phyloP scores from a whole-genome alignment of 2,329 filamentous ascomycete species.

The Drechslera avenae region DNA sequence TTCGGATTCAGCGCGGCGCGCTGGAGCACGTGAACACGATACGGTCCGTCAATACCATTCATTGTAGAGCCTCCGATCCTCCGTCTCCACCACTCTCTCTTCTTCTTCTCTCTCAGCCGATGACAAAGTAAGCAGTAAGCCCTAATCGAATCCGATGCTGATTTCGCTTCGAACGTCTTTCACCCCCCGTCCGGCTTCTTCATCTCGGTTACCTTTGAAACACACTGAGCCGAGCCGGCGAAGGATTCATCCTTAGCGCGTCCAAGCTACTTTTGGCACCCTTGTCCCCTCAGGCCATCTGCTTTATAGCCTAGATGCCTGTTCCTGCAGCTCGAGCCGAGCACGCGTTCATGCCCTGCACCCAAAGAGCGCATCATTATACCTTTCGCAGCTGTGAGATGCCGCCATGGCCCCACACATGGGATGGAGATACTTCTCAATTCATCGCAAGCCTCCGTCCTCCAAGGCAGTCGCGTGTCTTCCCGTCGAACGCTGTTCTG shows the following conservation, averaged over 20 bases:
- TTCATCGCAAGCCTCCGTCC: constrained; percentile 5
- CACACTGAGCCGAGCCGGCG: constrained; percentile 4
- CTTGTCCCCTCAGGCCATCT: background rate
- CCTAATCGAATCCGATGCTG: background rate
- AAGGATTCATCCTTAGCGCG: constrained; percentile 1
- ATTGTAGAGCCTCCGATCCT: background rate
- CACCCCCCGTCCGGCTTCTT: background rate
- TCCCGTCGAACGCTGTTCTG: constrained; percentile 12
- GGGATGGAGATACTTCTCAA: constrained; percentile 5
- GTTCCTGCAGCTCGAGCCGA: constrained; percentile 12
- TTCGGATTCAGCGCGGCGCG: too few species aligned
- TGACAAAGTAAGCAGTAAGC: background rate
- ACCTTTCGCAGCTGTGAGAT: constrained; percentile 1
- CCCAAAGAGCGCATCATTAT: background rate
- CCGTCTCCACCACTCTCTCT: too few species aligned
- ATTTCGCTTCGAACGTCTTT: background rate
- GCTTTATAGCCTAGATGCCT: constrained; percentile 7
- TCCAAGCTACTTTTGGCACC: background rate
- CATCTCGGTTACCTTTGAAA: constrained; percentile 9
- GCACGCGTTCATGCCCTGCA: constrained; percentile 4
- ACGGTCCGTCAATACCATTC: constrained; percentile 1
- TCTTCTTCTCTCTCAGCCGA: too few species aligned
- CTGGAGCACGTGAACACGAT: too few species aligned
- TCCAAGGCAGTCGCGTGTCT: constrained; percentile 6
- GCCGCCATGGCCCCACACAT: constrained; percentile 3